Evolutionary conservation across 164 flowering plant species (phyloP), one percentile per base, ranked within the genome.

Genomic region (Chimonanthus salicifolius): DNA sequence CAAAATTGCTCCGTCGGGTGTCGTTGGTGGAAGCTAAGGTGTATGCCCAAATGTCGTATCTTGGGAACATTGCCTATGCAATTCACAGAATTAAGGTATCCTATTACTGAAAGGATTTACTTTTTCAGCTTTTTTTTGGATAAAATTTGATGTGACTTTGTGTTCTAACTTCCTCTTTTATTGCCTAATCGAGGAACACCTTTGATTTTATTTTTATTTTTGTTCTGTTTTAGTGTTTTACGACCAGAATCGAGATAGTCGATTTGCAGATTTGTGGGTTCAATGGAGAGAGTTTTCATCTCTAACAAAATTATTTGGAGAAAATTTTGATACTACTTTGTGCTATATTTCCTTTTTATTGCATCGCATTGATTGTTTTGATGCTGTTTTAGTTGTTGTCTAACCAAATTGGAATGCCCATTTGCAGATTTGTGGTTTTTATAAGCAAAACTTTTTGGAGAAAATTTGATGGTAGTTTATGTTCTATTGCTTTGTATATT

Each of bases 31-130:
- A 96, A 68, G 93, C 96, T 3, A 89, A 83, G 77, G 62, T 90
- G 15, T 96, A 89, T 78, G 97, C 92, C 62, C 83, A 84, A 75
- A 81, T 96, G 92, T 91, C 97, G 18, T 90, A 91, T 81, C 80
- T 96, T 84, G 97, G 98, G 58, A 86, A 76, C 66, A 74, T 94
- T 80, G 95, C 98, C 47, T 96, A 96, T 82, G 74, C 77, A 33
- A 85, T 94, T n/a, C 80, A 91, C 72, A 82, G 80, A 54, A 92
- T 94, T 76, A 89, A 94, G 99, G 99, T 92, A 66, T 44, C 74
- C 67, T 60, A 47, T 49, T 67, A 3, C 5, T 54, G n/a, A 13
- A 13, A 10, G 49, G n/a, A 46, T 4, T 66, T 66, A 6, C 45
- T 47, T 44, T 66, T 7, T 45, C 48, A 48, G 46, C 44, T 63